Evolutionary conservation across 2,329 filamentous ascomycete species (phyloP).

Genomic region (Fusarium chaquense): DNA sequence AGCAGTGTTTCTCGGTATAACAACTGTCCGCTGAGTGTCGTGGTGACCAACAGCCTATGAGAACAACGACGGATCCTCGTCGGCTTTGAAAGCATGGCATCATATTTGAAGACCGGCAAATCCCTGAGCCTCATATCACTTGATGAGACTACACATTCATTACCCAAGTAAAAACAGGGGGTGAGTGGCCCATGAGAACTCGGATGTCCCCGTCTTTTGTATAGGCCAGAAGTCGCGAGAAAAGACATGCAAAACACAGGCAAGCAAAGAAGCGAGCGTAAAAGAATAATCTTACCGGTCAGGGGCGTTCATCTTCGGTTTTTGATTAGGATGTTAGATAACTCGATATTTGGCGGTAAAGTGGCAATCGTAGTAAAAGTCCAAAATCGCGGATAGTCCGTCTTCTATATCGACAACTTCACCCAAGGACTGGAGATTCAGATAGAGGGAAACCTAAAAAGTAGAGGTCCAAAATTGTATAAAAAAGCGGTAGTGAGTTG

Average conservation of each 20-base stretch:
- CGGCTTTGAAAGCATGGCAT: neutral
- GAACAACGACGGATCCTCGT: neutral
- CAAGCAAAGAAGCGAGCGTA: neutral
- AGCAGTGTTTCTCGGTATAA: neutral
- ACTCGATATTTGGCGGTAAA: slow-evolving; percentile 37
- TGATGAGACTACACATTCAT: neutral
- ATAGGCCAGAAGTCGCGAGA: neutral
- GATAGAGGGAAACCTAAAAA: neutral
- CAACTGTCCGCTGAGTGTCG: neutral
- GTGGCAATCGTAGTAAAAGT: slow-evolving; percentile 31
- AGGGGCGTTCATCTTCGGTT: slow-evolving; percentile 65
- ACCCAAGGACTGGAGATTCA: neutral
- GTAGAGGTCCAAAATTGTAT: slow-evolving; percentile 11
- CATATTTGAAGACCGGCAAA: neutral
- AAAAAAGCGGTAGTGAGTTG: neutral
- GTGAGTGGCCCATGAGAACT: neutral
- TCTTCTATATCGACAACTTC: neutral
- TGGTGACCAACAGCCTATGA: neutral
- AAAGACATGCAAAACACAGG: neutral
- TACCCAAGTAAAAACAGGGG: neutral
- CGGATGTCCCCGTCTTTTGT: neutral
- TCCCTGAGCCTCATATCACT: neutral
- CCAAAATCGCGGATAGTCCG: slow-evolving; percentile 4
- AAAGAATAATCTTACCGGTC: slow-evolving; percentile 60
- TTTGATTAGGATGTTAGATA: slow-evolving; percentile 6